These are phyloP conservation scores for Annona squamosa DNA, from an alignment of 164 flowering plant genomes.

Conservation along the genomic window DNA sequence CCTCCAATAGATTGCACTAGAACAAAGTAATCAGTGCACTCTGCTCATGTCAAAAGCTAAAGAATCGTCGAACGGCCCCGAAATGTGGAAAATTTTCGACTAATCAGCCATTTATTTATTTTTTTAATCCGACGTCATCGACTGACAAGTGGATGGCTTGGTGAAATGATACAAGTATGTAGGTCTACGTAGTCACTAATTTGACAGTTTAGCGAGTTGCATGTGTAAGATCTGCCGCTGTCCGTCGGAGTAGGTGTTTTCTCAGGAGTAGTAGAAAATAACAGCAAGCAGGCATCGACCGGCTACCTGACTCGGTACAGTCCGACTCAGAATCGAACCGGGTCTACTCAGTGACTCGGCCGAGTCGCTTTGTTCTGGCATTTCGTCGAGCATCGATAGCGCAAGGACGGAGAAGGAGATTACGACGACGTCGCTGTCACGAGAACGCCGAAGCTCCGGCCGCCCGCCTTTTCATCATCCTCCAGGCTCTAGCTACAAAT, in stretches of 20 bases:
- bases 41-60: too few species aligned
- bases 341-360: background rate
- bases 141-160: too few species aligned
- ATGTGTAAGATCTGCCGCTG: background rate
- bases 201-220: background rate
- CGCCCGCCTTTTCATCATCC: conserved; percentile 1
- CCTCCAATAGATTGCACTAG: too few species aligned
- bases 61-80: too few species aligned
- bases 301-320: too few species aligned
- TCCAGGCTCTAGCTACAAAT: background rate
- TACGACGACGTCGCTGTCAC: background rate
- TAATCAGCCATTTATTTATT: too few species aligned
- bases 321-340: background rate
- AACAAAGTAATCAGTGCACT: too few species aligned
- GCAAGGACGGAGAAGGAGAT: background rate
- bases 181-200: background rate
- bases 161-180: background rate
- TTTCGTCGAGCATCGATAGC: conserved; percentile 1
- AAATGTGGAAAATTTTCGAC: too few species aligned
- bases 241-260: background rate
- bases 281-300: background rate
- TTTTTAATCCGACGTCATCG: too few species aligned
- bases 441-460: background rate
- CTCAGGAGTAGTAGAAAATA: background rate
- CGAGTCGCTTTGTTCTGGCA: conserved; percentile 4